Evolutionary conservation across 2,329 filamentous ascomycete genomes (phyloP), one percentile per base, ranked within the genome.

Genomic region (Penicillium sp.): DNA sequence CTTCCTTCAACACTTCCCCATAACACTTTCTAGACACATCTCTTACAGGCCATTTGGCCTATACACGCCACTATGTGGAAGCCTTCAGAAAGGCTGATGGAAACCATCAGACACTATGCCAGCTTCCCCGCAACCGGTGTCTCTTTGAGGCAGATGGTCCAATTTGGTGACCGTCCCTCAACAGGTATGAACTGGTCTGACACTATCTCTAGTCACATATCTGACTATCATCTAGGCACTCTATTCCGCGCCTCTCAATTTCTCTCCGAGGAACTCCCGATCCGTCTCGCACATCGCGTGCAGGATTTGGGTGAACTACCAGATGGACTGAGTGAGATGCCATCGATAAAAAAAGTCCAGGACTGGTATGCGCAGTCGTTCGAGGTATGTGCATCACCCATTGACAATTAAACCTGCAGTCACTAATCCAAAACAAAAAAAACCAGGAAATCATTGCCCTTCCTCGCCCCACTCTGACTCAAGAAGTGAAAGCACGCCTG

Each of bases 331-430:
- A 96, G 91, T 73, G 92, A 97, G 65, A 97, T 99, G 94, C 90
- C 92, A 37, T 97, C 94, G 11, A 96, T 99, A 64, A 87, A 88
- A 73, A 91, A 88, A 69, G 94, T 99, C 64, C 89, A 92, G 73
- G 92, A 97, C 70, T 99, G 94, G 94, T 99, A 99, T 75, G 94
- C 93, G 61, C 94, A 99, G 79, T 99, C 94, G 49, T 99, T 99
- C 70, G 94, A 99, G 86, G 92, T 96, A 84, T 67, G 83, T 36
- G 53, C 46, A 5, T 33, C 14, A 36, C 50, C 44, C 35, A 53
- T 35, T 58, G 42, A 14, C 2, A 17, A n/a, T 36, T 11, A 1
- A 9, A 22, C 26, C 10, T 5, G 11, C 3, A 9, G 10, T 16
- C 33, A 69, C 68, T 67, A 71, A 44, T 25, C 36, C 9, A n/a